Evolutionary conservation across 1,284 basidiomycete species (phyloP), one percentile per base, ranked within the genome.

Genomic region (Apiotrichum mycotoxinovorans): DNA sequence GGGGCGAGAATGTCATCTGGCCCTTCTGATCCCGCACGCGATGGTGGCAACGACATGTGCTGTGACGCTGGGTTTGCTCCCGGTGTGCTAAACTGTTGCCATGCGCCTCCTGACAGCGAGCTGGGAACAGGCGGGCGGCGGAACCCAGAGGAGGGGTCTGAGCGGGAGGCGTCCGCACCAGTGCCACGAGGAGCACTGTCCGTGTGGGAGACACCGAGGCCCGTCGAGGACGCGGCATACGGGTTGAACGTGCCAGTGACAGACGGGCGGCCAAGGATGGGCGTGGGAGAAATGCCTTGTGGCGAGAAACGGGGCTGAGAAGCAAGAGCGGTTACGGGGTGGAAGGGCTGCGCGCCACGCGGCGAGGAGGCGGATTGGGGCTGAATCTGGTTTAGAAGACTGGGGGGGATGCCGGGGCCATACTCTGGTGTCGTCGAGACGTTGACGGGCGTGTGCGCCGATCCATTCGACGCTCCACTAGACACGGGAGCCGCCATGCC

Each of bases 1-100:
- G 72, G 60, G 7, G 59, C 71, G 4, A 75, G 60, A 1, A 74
- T 66, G 54, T 76, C 71, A 15, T 74, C 70, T 4, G 67, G 66
- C 1, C 63, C 67, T 17, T 69, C 68, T 7, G 72, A 74, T 2
- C 68, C 73, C 0, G 67, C 67, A 14, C 74, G 57, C 1, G 72
- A 73, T 8, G 69, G 70, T 3, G 74, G 74, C 1, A 76, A 62
- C 10, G 73, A 74, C 56, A 65, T 64, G 51, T 69, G 64, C 5
- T 52, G 41, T 5, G 47, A 12, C 26, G 17, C 17, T 3, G 45
- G 45, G 18, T 49, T 35, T 35, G 41, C n/a, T 18, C 40, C 35
- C 23, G 41, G 52, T 15, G 33, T 30, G 15, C 38, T 41, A 33
- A 60, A 56, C n/a, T 46, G 14, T 30, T 60, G 51, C 58, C 58